Evolutionary conservation across 2,329 filamentous ascomycete species (phyloP).

Genomic region (Trichoderma pleuroti): DNA sequence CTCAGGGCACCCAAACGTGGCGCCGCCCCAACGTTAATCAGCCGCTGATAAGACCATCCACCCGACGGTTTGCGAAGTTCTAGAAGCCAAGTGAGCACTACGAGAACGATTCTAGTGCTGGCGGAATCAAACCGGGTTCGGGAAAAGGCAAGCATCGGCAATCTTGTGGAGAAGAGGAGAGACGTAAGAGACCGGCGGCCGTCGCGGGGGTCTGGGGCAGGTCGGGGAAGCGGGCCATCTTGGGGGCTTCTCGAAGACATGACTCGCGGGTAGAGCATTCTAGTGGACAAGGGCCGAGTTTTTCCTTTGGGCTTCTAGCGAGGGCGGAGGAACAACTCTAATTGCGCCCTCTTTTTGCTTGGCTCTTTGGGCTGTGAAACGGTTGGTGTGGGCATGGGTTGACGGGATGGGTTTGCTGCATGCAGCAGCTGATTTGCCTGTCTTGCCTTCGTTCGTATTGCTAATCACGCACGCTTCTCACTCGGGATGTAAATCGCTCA

Average conservation of each 20-base stretch:
- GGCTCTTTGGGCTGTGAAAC: background rate
- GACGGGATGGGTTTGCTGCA: background rate
- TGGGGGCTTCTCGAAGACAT: background rate
- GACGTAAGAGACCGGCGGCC: background rate
- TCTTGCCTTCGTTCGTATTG: background rate
- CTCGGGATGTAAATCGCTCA: background rate
- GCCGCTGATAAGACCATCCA: background rate
- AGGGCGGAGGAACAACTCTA: slow-evolving; percentile 13
- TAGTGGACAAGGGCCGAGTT: background rate
- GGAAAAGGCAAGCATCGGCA: slow-evolving; percentile 6
- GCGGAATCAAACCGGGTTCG: background rate
- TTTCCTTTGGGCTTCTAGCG: slow-evolving; percentile 10
- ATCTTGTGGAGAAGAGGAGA: background rate
- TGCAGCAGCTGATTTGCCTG: background rate
- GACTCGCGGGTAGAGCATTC: background rate
- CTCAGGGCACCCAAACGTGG: background rate
- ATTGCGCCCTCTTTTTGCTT: slow-evolving; percentile 3
- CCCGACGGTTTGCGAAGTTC: slow-evolving; percentile 1
- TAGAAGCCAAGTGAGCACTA: background rate
- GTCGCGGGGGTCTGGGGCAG: slow-evolving; percentile 13
- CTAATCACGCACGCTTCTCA: background rate
- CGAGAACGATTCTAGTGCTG: background rate
- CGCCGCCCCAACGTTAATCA: background rate
- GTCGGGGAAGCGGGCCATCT: slow-evolving; percentile 11
- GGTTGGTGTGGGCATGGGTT: background rate